A percentile compares a stretch with the other conserved stretches of the same genome.
These are phyloP conservation scores for Cyclotella baltica DNA, from an alignment of 108 stramenopile species.

Conservation along the genomic window DNA sequence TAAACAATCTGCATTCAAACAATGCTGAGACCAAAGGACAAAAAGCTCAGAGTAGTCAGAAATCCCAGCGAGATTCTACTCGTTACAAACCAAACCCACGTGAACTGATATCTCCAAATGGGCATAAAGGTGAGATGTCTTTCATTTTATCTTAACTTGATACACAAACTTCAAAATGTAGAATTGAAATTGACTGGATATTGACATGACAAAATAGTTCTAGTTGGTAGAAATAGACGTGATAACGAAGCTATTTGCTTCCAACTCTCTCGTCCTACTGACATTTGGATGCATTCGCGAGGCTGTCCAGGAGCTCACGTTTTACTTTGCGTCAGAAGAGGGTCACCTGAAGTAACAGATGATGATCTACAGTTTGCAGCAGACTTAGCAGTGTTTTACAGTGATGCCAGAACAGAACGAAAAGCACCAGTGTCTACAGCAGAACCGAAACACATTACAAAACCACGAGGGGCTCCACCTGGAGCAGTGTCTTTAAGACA, in stretches of 20 bases:
- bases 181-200: neutral
- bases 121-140: slow-evolving; percentile 48
- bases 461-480: slow-evolving; percentile 84
- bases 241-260: slow-evolving; percentile 88
- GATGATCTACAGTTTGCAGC: slow-evolving; percentile 84
- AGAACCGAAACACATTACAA: slow-evolving; percentile 85
- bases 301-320: slow-evolving; percentile 91
- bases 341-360: slow-evolving; percentile 62
- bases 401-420: slow-evolving; percentile 75
- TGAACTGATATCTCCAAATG: slow-evolving; percentile 69
- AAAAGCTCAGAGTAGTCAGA: slow-evolving; percentile 8
- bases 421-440: slow-evolving; percentile 78
- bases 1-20: slow-evolving; percentile 20
- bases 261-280: slow-evolving; percentile 69
- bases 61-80: neutral
- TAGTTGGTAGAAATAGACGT: slow-evolving; percentile 86
- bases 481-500: slow-evolving; percentile 85
- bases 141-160: neutral
- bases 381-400: slow-evolving; percentile 86
- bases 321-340: slow-evolving; percentile 70
- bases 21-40: slow-evolving; percentile 24
- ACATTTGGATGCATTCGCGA: slow-evolving; percentile 89
- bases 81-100: slow-evolving; percentile 60
- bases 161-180: neutral
- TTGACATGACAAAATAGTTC: slow-evolving; percentile 38